phyloP scores from a whole-genome alignment of 345 rosid genomes.

The Lepidium africanum region DNA sequence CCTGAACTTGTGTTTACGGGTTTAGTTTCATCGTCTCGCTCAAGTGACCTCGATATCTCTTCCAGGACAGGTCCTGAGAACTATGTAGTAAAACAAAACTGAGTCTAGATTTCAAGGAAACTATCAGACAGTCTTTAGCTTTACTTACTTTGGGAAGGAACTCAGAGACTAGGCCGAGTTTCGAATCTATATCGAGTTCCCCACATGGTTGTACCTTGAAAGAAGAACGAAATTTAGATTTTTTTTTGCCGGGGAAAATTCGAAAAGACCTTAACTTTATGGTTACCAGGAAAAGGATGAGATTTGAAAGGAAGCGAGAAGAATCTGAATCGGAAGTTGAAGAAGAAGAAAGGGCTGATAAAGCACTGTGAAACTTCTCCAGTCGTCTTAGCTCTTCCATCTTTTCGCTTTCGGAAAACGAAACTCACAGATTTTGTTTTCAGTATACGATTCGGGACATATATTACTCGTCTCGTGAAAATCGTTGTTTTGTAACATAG shows the following conservation, averaged over 20 bases:
- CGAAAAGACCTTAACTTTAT: background rate
- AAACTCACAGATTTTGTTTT: background rate
- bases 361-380: conserved; percentile 54
- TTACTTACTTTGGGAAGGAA: conserved; percentile 47
- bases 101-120: background rate
- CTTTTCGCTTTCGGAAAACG: background rate
- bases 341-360: conserved; percentile 28
- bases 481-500: background rate
- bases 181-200: conserved; percentile 40
- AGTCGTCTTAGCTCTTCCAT: conserved; percentile 77
- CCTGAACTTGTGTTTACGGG: conserved; percentile 17
- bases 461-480: background rate
- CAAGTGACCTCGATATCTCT: conserved; percentile 38
- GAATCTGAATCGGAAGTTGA: conserved; percentile 32
- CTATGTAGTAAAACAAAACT: conserved; percentile 20
- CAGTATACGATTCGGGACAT: background rate
- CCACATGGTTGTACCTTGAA: conserved; percentile 65
- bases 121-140: background rate
- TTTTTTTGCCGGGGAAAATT: background rate
- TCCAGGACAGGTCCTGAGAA: conserved; percentile 41
- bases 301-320: conserved; percentile 55
- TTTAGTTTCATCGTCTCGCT: conserved; percentile 5
- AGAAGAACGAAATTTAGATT: background rate
- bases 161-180: conserved; percentile 35
- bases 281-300: conserved; percentile 52